A percentile compares a stretch with the other conserved stretches of the same genome.
phyloP scores from a whole-genome alignment of 2,329 filamentous ascomycete genomes.

The Dactylellina cionopaga region DNA sequence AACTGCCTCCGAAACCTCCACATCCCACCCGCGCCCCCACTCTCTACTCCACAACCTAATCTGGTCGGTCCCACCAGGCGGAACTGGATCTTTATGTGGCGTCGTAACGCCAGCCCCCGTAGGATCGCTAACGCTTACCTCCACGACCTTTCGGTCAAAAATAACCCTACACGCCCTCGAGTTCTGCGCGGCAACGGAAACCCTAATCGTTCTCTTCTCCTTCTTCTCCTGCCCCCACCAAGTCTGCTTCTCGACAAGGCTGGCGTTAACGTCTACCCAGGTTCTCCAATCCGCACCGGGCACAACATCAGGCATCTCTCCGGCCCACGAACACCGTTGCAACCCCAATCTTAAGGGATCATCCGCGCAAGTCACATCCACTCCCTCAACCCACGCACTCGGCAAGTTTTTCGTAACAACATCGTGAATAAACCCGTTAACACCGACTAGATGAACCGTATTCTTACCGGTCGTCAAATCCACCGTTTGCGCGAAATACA shows the following conservation, averaged over 20 bases:
- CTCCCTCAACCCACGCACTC: constrained; percentile 63
- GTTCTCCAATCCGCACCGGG: constrained; percentile 62
- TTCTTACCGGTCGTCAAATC: constrained; percentile 73
- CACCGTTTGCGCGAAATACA: constrained; percentile 84
- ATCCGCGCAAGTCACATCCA: constrained; percentile 71
- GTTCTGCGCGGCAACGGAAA: constrained; percentile 76
- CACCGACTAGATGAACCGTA: constrained; percentile 74
- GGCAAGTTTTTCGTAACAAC: constrained; percentile 66
- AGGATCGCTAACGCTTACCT: constrained; percentile 55
- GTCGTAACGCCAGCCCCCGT: constrained; percentile 69
- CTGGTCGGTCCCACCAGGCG: constrained; percentile 71
- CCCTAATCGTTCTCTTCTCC: constrained; percentile 66
- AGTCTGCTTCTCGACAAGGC: constrained; percentile 61
- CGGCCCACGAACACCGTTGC: constrained; percentile 76
- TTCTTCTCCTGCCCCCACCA: constrained; percentile 58
- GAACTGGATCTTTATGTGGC: constrained; percentile 69
- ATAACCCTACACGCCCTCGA: constrained; percentile 80
- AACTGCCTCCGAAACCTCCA: constrained; percentile 67
- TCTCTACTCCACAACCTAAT: constrained; percentile 84
- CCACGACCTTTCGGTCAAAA: constrained; percentile 8
- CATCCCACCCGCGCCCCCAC: constrained; percentile 79
- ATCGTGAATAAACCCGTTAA: constrained; percentile 73
- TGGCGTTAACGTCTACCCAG: constrained; percentile 75
- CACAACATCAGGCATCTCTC: constrained; percentile 73
- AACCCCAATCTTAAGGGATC: constrained; percentile 66